phyloP scores from a whole-genome alignment of 371 early-diverging fungal species.

The Lichtheimia ornata region DNA sequence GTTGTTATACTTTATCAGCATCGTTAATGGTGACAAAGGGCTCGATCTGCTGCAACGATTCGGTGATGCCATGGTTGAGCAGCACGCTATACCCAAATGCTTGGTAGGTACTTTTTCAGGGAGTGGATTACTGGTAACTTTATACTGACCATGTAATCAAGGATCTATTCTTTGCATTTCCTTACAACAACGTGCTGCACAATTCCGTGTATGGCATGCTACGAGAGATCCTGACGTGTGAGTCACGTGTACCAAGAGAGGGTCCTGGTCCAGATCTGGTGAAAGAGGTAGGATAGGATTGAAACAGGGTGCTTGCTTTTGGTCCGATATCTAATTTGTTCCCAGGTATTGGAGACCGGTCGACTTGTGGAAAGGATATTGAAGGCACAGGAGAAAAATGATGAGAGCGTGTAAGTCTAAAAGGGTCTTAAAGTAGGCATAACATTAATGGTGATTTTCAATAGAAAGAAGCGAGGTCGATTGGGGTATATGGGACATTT shows the following conservation, averaged over 20 bases:
- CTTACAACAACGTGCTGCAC: slow-evolving; percentile 22
- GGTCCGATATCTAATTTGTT: background rate
- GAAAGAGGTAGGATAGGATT: slow-evolving; percentile 2
- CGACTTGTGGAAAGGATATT: slow-evolving; percentile 13
- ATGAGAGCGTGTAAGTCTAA: slow-evolving; percentile 9
- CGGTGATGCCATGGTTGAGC: background rate
- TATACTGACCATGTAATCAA: background rate
- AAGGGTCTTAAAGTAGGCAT: background rate
- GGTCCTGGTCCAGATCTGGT: background rate
- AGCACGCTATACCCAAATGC: slow-evolving; percentile 11
- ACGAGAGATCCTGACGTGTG: slow-evolving; percentile 11
- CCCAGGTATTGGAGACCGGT: slow-evolving; percentile 4
- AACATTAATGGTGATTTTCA: background rate
- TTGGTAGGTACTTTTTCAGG: slow-evolving; percentile 11
- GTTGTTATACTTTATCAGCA: slow-evolving; percentile 14
- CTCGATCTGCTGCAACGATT: background rate
- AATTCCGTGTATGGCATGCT: slow-evolving; percentile 16
- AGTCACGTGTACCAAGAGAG: background rate
- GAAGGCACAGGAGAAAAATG: slow-evolving; percentile 8
- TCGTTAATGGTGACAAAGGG: background rate
- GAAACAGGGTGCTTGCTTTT: background rate
- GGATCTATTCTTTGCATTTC: slow-evolving; percentile 28
- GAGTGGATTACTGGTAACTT: no score
- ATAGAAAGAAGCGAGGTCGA: background rate
- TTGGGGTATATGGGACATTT: slow-evolving; percentile 24